Evolutionary conservation across 371 early-diverging fungal genomes (phyloP).

Genomic region (Mucor piriformis): DNA sequence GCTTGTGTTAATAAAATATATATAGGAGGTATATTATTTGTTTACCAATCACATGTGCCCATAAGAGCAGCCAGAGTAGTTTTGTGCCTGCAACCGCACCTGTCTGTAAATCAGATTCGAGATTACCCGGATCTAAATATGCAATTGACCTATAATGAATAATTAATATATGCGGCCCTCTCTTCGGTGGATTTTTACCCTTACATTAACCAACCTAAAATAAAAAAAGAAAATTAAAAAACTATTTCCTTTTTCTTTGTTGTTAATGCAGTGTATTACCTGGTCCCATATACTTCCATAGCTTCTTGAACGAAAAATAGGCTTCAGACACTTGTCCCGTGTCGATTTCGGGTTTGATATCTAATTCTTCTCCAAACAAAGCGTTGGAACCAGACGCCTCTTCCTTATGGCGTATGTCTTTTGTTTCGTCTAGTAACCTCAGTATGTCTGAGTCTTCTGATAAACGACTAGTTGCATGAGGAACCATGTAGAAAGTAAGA

Average conservation of each 20-base stretch:
- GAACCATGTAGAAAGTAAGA: slow-evolving; percentile 28
- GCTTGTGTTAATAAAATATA: background rate
- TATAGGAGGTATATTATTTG: background rate
- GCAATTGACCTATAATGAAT: slow-evolving; percentile 61
- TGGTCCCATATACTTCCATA: slow-evolving; percentile 62
- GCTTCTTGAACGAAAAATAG: slow-evolving; percentile 49
- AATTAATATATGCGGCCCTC: background rate
- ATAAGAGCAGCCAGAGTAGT: slow-evolving; percentile 68
- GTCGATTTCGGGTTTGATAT: slow-evolving; percentile 46
- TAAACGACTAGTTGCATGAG: slow-evolving; percentile 26
- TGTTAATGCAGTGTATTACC: too few species aligned
- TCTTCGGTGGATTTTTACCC: background rate
- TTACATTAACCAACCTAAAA: slow-evolving; percentile 53
- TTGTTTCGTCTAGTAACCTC: slow-evolving; percentile 7
- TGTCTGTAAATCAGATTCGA: slow-evolving; percentile 73
- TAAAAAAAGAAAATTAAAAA: background rate
- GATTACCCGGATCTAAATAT: slow-evolving; percentile 78
- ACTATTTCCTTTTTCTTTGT: background rate
- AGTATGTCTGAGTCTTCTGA: slow-evolving; percentile 19
- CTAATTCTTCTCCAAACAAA: slow-evolving; percentile 34
- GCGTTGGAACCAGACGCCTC: background rate
- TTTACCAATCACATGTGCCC: slow-evolving; percentile 65
- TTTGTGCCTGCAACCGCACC: slow-evolving; percentile 70
- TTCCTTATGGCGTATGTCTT: background rate
- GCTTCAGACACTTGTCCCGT: slow-evolving; percentile 38